A percentile compares a stretch with the other conserved stretches of the same genome.
These are phyloP conservation scores for Neurospora sp. DNA, from an alignment of 495 filamentous ascomycete genomes.

Conservation along the genomic window DNA sequence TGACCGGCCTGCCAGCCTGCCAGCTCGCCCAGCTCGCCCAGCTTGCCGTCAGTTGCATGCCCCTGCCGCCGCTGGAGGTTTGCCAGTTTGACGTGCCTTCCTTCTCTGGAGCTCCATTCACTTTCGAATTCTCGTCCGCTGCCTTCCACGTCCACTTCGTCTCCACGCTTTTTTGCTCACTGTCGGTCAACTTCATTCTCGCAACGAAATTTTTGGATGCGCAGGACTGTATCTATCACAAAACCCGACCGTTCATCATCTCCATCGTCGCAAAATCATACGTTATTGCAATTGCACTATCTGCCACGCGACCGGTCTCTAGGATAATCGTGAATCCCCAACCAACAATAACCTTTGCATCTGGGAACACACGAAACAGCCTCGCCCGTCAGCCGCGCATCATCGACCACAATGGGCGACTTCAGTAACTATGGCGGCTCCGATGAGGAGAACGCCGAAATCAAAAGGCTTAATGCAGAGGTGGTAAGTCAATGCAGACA, in stretches of 20 bases:
- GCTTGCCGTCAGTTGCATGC: background rate
- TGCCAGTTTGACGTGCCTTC: background rate
- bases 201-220: background rate
- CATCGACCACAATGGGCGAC: slow-evolving; percentile 29
- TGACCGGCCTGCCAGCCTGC: background rate
- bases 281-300: background rate
- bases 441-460: slow-evolving; percentile 78
- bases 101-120: background rate
- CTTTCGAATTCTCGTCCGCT: background rate
- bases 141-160: background rate
- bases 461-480: slow-evolving; percentile 66
- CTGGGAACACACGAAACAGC: background rate
- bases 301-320: background rate
- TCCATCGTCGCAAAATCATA: background rate
- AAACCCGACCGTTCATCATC: background rate
- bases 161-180: background rate
- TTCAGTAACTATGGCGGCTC: slow-evolving; percentile 57
- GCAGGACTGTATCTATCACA: background rate
- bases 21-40: background rate
- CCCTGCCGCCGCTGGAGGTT: background rate
- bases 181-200: background rate
- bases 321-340: background rate
- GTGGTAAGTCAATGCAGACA: slow-evolving; percentile 51
- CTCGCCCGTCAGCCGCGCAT: background rate
- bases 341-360: slow-evolving; percentile 1